Conservation (phyloP, 257 asterid genomes). For the Solanum chiquidenum region DNA sequence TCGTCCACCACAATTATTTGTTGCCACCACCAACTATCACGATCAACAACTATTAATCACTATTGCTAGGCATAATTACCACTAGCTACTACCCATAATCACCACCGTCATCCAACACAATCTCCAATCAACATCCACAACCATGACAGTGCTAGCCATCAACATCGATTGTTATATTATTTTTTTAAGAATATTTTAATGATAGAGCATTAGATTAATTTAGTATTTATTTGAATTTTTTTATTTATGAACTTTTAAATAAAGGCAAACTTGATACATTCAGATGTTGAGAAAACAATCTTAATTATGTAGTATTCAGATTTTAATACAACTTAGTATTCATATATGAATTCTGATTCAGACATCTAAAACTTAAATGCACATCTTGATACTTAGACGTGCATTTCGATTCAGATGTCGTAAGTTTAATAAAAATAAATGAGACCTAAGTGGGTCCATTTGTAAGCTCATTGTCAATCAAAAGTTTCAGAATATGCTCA, state of each 20-base stretch:
- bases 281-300: background rate
- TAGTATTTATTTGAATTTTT: background rate
- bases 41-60: background rate
- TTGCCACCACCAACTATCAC: background rate
- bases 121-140: background rate
- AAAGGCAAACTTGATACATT: background rate
- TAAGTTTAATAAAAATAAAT: background rate
- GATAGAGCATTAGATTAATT: background rate
- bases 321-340: background rate
- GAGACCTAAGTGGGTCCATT: background rate
- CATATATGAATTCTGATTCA: background rate
- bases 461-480: background rate
- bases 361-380: background rate
- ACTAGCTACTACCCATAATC: background rate
- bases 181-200: background rate
- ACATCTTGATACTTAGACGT: background rate
- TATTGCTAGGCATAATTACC: background rate
- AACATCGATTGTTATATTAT: background rate
- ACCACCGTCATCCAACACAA: background rate
- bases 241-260: background rate
- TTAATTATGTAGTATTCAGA: background rate
- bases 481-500: background rate
- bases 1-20: background rate
- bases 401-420: background rate
- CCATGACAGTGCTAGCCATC: background rate